Evolutionary conservation across 2,329 filamentous ascomycete genomes (phyloP).

Genomic region (Plenodomus biglobosus): DNA sequence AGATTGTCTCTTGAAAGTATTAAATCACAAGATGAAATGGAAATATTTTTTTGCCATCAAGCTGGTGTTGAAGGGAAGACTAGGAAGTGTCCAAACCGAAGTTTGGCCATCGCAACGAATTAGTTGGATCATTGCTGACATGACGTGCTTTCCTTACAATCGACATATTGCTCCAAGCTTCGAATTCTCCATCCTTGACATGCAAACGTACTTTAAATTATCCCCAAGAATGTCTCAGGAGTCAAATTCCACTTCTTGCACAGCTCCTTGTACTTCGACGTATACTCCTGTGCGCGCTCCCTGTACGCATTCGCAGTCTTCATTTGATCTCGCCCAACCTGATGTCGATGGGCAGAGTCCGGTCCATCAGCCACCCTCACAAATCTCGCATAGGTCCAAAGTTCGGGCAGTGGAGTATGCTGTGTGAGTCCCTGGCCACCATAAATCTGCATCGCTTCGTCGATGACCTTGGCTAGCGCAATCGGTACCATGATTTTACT

Average conservation of each 20-base stretch:
- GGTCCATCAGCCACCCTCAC: conserved; percentile 48
- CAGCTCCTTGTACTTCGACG: conserved; percentile 38
- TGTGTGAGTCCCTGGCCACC: conserved; percentile 48
- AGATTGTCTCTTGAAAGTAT: too few species aligned
- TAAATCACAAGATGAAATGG: too few species aligned
- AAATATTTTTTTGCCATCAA: too few species aligned
- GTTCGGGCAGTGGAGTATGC: conserved; percentile 47
- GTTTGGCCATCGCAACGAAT: too few species aligned
- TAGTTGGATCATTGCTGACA: too few species aligned
- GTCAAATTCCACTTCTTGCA: conserved; percentile 39
- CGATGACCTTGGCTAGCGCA: conserved; percentile 45
- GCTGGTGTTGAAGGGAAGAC: too few species aligned
- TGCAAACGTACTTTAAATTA: neutral
- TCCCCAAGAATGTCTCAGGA: conserved; percentile 38
- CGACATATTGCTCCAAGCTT: too few species aligned
- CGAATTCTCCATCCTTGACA: too few species aligned
- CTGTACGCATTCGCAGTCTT: conserved; percentile 43
- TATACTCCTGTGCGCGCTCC: conserved; percentile 41
- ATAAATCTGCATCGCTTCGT: conserved; percentile 50
- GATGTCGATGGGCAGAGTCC: conserved; percentile 47
- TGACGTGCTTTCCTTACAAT: too few species aligned
- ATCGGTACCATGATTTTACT: conserved; percentile 49
- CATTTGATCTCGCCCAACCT: conserved; percentile 48
- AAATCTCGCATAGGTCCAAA: conserved; percentile 50
- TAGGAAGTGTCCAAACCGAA: too few species aligned